These are phyloP conservation scores for Pugionium cornutum DNA, from an alignment of 345 rosid species.

Conservation along the genomic window DNA sequence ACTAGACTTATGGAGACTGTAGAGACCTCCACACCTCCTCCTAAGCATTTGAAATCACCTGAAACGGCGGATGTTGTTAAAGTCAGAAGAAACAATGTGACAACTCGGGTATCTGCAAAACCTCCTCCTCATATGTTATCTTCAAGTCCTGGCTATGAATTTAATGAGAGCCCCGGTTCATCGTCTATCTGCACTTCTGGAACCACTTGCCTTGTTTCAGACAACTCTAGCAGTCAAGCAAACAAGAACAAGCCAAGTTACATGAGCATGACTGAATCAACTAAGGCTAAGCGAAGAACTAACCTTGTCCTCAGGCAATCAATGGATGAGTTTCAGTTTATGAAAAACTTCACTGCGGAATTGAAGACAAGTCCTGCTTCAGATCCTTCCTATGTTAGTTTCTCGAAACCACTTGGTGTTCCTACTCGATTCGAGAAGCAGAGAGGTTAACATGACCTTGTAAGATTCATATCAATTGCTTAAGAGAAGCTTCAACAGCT, in stretches of 20 bases:
- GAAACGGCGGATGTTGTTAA: slow-evolving; percentile 47
- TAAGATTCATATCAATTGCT: slow-evolving; percentile 29
- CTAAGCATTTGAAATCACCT: slow-evolving; percentile 48
- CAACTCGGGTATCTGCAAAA: slow-evolving; percentile 73
- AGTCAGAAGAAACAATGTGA: slow-evolving; percentile 72
- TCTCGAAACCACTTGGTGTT: slow-evolving; percentile 54
- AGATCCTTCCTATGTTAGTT: slow-evolving; percentile 46
- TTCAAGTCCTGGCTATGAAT: slow-evolving; percentile 77
- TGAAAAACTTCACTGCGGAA: slow-evolving; percentile 50
- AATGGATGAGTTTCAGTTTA: slow-evolving; percentile 91
- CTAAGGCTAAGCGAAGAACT: slow-evolving; percentile 70
- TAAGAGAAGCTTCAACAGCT: slow-evolving; percentile 51
- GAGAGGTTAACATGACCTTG: slow-evolving; percentile 35
- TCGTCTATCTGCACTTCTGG: slow-evolving; percentile 63
- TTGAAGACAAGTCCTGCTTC: slow-evolving; percentile 45
- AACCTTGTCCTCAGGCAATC: slow-evolving; percentile 67
- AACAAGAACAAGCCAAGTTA: slow-evolving; percentile 63
- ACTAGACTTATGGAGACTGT: slow-evolving; percentile 68
- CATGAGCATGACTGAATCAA: slow-evolving; percentile 85
- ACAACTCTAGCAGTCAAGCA: slow-evolving; percentile 44
- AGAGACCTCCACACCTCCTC: slow-evolving; percentile 47
- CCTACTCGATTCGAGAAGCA: slow-evolving; percentile 47
- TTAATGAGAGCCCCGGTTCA: slow-evolving; percentile 76
- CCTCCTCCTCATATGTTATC: slow-evolving; percentile 56
- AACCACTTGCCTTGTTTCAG: slow-evolving; percentile 56